A percentile compares a stretch with the other conserved stretches of the same genome.
Conservation (phyloP, 495 filamentous ascomycete genomes). For the Poronia punctata region DNA sequence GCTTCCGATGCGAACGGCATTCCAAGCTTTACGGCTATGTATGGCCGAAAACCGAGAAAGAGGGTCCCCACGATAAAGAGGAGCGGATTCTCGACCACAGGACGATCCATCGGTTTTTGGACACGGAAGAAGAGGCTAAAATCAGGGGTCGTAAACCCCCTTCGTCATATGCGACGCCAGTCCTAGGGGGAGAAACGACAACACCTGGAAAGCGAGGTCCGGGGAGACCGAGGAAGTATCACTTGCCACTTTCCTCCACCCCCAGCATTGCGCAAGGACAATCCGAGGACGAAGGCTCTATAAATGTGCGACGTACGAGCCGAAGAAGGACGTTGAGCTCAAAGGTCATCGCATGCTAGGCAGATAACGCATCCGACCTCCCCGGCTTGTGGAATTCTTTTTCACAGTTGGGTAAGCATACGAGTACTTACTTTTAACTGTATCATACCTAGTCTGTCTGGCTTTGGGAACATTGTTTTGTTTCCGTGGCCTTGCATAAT, state of each 20-base stretch:
- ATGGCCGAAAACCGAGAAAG: conserved; percentile 89
- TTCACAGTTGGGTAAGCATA: too few species aligned
- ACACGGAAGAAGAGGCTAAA: conserved; percentile 55
- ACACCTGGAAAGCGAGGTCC: conserved; percentile 1
- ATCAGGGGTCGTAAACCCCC: conserved; percentile 38
- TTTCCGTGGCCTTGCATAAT: too few species aligned
- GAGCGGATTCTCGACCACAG: conserved; percentile 69
- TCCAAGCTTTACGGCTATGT: conserved; percentile 89
- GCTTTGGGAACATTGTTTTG: too few species aligned
- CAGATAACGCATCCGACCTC: too few species aligned
- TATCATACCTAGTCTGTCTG: too few species aligned
- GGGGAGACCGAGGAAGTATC: conserved; percentile 7
- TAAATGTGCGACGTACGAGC: not conserved
- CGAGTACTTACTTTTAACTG: too few species aligned
- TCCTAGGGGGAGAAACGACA: not conserved
- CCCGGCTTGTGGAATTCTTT: too few species aligned
- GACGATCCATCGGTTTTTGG: conserved; percentile 62
- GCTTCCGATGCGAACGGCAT: conserved; percentile 89
- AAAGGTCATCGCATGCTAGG: conserved; percentile 2
- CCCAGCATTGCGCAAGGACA: not conserved
- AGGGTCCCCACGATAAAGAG: conserved; percentile 66
- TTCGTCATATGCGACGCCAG: not conserved
- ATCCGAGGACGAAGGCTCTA: conserved; percentile 2
- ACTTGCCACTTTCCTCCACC: not conserved
- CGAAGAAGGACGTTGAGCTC: conserved; percentile 2